Evolutionary conservation across 1,284 basidiomycete species (phyloP).

Genomic region (Irpex lacteus): DNA sequence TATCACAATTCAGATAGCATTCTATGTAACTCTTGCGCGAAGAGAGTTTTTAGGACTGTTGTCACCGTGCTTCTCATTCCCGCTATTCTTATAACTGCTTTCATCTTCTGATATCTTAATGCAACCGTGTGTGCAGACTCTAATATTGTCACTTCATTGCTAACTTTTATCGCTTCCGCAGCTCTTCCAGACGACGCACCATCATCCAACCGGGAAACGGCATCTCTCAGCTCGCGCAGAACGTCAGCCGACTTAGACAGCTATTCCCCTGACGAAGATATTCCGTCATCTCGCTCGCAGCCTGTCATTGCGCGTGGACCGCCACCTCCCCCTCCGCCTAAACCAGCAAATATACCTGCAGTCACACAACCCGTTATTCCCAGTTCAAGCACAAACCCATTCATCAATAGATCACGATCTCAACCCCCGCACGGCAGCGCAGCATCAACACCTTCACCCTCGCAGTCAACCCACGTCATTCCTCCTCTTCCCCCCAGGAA

Average conservation of each 20-base stretch:
- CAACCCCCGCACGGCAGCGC: slow-evolving; percentile 6
- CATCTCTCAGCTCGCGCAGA: slow-evolving; percentile 6
- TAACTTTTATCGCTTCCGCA: slow-evolving; percentile 3
- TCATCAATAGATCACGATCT: slow-evolving; percentile 29
- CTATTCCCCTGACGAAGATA: neutral
- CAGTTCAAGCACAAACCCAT: slow-evolving; percentile 31
- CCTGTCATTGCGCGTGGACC: slow-evolving; percentile 2
- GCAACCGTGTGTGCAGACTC: neutral
- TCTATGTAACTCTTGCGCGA: neutral
- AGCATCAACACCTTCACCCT: neutral
- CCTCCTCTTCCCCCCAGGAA: slow-evolving; percentile 30
- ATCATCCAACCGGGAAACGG: slow-evolving; percentile 7
- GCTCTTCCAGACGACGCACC: slow-evolving; percentile 22
- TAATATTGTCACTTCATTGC: neutral
- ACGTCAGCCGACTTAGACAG: slow-evolving; percentile 6
- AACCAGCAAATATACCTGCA: slow-evolving; percentile 2
- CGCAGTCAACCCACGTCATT: slow-evolving; percentile 14
- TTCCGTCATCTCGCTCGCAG: neutral
- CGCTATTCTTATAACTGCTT: neutral
- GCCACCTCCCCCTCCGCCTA: slow-evolving; percentile 3
- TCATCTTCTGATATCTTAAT: neutral
- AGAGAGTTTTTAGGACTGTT: neutral
- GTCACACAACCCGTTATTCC: slow-evolving; percentile 19
- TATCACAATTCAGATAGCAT: neutral
- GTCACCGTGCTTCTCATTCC: neutral